phyloP scores from a whole-genome alignment of 805 yeast species.

The Wickerhamiella azyma region DNA sequence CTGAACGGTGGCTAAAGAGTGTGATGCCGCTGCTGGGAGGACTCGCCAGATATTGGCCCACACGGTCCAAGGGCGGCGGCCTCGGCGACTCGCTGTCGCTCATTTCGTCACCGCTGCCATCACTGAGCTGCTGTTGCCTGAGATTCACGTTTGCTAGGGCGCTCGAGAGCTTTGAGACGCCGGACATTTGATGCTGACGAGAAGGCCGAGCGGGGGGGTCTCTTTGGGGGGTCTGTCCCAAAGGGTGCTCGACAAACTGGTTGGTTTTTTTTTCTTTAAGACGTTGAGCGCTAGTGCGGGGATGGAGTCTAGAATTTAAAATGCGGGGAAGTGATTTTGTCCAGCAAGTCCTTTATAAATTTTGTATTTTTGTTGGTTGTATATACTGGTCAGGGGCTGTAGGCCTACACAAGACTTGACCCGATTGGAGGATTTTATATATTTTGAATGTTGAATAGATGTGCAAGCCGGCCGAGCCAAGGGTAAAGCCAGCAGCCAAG shows the following conservation, averaged over 20 bases:
- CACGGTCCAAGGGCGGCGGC: constrained; percentile 27
- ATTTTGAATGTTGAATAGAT: no score
- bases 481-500: no score
- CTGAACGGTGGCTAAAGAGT: constrained; percentile 69
- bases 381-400: no score
- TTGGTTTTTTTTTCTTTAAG: no score
- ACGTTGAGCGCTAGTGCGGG: no score
- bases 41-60: constrained; percentile 57
- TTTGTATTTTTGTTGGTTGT: no score
- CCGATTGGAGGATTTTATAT: no score
- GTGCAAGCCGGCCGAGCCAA: no score
- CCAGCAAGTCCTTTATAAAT: no score
- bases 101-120: background rate
- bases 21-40: constrained; percentile 76
- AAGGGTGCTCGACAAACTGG: background rate
- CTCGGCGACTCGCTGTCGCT: background rate
- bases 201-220: background rate
- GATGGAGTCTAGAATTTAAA: no score
- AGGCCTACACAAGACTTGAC: no score
- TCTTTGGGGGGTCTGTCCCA: background rate
- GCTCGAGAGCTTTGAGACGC: constrained; percentile 21
- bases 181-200: background rate
- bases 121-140: constrained; percentile 6
- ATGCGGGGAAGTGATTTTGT: no score
- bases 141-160: constrained; percentile 23